These are phyloP conservation scores for Oenanthe javanica DNA, from an alignment of 140 eudicot species.

Conservation along the genomic window DNA sequence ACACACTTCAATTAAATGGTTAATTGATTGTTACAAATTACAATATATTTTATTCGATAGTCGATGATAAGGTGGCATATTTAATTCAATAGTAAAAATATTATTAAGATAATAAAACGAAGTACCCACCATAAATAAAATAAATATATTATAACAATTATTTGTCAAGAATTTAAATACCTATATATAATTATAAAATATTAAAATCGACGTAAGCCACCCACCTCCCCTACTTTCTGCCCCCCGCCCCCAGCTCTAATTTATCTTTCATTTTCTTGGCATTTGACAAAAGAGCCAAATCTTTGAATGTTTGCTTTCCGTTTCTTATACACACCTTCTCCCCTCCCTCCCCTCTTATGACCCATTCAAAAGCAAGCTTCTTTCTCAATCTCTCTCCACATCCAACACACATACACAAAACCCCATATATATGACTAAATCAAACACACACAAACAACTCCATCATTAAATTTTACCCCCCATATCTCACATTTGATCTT, in stretches of 20 bases:
- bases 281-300: not conserved
- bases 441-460: slow-evolving; percentile 1
- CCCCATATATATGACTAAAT: slow-evolving; percentile 1
- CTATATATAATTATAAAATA: not conserved
- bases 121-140: too few relatives aligned
- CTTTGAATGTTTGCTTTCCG: not conserved
- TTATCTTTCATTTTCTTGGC: not conserved
- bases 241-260: not conserved
- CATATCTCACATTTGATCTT: slow-evolving; percentile 21
- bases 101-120: too few relatives aligned
- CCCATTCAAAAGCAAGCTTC: not conserved
- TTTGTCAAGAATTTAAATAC: not conserved
- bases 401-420: not conserved
- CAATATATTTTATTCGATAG: too few relatives aligned
- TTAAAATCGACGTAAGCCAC: not conserved
- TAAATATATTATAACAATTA: too few relatives aligned
- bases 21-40: too few relatives aligned
- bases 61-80: too few relatives aligned
- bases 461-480: slow-evolving; percentile 12
- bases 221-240: not conserved
- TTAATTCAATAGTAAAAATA: too few relatives aligned
- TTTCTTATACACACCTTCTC: not conserved
- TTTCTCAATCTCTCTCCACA: not conserved
- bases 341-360: not conserved
- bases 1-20: too few relatives aligned